Evolutionary conservation across 2,329 filamentous ascomycete species (phyloP).

Genomic region (Nigrospora oryzae): DNA sequence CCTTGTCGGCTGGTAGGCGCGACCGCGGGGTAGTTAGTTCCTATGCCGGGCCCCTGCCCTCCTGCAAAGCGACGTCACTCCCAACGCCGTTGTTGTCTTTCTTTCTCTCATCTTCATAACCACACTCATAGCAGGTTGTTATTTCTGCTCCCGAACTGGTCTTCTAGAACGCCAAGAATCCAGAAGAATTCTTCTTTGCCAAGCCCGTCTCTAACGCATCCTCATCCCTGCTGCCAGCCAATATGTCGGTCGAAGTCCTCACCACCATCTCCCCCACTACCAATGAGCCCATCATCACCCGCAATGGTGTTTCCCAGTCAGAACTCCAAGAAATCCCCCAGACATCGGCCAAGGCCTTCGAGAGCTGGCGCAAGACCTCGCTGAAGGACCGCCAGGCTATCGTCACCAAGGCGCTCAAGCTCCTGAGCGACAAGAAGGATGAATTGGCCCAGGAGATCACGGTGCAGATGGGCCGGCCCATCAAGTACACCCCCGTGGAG

Average conservation of each 20-base stretch:
- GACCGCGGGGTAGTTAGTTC: too few relatives aligned
- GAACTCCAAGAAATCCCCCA: slow-evolving; percentile 67
- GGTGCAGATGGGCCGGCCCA: slow-evolving; percentile 91
- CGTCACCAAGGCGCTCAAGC: slow-evolving; percentile 67
- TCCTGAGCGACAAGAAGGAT: slow-evolving; percentile 65
- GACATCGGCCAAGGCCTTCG: slow-evolving; percentile 66
- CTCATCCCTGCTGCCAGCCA: slow-evolving; percentile 8
- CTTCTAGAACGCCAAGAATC: too few relatives aligned
- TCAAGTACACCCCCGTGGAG: slow-evolving; percentile 77
- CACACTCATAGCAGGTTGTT: too few relatives aligned
- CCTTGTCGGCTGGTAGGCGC: too few relatives aligned
- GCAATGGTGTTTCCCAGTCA: slow-evolving; percentile 61
- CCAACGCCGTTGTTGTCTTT: too few relatives aligned
- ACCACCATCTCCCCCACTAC: slow-evolving; percentile 86
- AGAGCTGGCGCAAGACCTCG: slow-evolving; percentile 65
- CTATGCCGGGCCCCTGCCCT: too few relatives aligned
- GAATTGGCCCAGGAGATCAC: slow-evolving; percentile 78
- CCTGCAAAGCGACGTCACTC: too few relatives aligned
- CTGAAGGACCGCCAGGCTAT: slow-evolving; percentile 72
- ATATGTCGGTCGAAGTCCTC: slow-evolving; percentile 56
- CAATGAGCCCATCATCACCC: slow-evolving; percentile 73
- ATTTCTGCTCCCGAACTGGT: too few relatives aligned
- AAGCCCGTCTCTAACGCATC: too few relatives aligned
- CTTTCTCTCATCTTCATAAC: too few relatives aligned
- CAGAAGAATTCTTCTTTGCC: too few relatives aligned